These are phyloP conservation scores for Trichomonas tenax DNA, from an alignment of 208 protist species.

Conservation along the genomic window DNA sequence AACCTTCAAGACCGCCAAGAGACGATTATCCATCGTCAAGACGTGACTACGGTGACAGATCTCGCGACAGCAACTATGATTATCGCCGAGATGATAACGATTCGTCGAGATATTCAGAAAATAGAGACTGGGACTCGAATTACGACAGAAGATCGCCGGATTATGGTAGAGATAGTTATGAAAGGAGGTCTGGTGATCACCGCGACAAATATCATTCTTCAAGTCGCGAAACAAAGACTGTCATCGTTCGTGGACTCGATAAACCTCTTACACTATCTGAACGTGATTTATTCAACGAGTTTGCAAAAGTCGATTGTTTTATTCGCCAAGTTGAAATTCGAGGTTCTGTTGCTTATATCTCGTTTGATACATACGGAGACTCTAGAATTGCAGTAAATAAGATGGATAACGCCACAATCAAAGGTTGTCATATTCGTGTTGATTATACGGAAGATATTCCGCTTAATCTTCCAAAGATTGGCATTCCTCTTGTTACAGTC, in stretches of 20 bases:
- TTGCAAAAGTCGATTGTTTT: background rate
- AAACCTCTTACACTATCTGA: background rate
- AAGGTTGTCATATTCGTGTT: background rate
- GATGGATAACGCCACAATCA: background rate
- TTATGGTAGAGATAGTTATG: background rate
- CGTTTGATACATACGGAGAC: background rate
- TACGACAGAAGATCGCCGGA: background rate
- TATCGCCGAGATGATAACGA: background rate
- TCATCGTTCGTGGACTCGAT: background rate
- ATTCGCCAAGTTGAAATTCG: background rate
- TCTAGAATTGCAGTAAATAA: background rate
- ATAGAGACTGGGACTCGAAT: background rate
- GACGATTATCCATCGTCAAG: background rate
- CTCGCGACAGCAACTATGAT: background rate
- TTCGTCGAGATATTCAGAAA: background rate
- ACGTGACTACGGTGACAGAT: background rate
- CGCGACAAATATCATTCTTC: background rate
- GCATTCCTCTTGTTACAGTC: background rate
- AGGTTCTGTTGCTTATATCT: background rate
- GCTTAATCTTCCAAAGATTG: background rate
- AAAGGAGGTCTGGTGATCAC: background rate
- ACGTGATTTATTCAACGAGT: background rate
- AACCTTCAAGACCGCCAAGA: background rate
- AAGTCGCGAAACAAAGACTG: background rate
- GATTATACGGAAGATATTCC: background rate